These are phyloP conservation scores for Dillenia suffruticosa DNA, from an alignment of 164 flowering plant species.

Conservation along the genomic window DNA sequence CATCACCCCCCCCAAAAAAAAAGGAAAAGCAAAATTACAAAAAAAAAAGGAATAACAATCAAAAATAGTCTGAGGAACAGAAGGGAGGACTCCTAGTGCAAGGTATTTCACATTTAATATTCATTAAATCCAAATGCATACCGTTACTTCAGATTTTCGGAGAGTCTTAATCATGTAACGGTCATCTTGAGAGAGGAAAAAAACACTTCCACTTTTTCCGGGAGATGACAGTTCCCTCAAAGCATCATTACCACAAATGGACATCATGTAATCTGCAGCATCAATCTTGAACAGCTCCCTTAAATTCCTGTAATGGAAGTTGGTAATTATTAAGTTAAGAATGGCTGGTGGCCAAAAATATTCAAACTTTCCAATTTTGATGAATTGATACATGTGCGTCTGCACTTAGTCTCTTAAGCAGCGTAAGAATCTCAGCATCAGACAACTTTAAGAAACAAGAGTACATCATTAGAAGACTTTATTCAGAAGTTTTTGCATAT, in stretches of 20 bases:
- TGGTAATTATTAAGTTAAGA: neutral
- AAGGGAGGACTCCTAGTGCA: no score
- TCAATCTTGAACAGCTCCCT: conserved; percentile 98
- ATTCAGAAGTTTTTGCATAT: no score
- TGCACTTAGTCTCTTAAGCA: neutral
- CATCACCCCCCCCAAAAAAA: no score
- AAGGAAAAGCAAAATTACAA: no score
- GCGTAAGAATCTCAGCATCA: neutral
- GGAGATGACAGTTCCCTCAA: conserved; percentile 97
- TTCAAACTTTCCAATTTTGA: no score
- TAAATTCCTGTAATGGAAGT: conserved; percentile 47
- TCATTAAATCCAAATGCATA: conserved; percentile 14
- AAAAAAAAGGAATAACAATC: no score
- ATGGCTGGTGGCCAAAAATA: neutral
- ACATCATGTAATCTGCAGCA: conserved; percentile 99
- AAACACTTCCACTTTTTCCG: conserved; percentile 97
- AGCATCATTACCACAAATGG: conserved; percentile 97
- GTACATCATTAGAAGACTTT: no score
- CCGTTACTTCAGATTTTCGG: conserved; percentile 95
- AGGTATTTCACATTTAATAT: no score
- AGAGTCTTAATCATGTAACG: conserved; percentile 99
- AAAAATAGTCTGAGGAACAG: no score
- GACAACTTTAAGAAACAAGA: neutral
- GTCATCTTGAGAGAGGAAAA: conserved; percentile 94
- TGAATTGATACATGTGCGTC: no score